phyloP scores from a whole-genome alignment of 805 yeast species.

The Ogataea trehalophila region DNA sequence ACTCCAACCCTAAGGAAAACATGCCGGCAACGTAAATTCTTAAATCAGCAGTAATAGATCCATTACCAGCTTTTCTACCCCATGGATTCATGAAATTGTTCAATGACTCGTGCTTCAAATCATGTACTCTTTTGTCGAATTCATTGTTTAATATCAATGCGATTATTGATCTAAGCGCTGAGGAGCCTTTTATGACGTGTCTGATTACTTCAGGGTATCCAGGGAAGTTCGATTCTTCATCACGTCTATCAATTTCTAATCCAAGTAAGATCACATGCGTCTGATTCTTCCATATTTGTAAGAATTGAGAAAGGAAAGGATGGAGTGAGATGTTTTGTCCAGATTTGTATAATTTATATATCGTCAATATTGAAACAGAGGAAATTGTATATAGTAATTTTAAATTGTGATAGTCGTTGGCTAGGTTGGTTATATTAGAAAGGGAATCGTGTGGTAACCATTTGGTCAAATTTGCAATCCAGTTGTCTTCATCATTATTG shows the following conservation, averaged over 20 bases:
- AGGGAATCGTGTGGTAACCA: constrained; percentile 36
- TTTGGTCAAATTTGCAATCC: constrained; percentile 27
- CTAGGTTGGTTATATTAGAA: constrained; percentile 16
- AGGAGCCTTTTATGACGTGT: constrained; percentile 53
- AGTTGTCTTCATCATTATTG: constrained; percentile 35
- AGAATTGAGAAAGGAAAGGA: constrained; percentile 56
- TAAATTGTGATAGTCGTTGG: constrained; percentile 32
- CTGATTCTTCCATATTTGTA: constrained; percentile 62
- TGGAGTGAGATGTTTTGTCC: constrained; percentile 43
- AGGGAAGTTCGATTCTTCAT: constrained; percentile 37
- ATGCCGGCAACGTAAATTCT: constrained; percentile 54
- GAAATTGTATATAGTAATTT: constrained; percentile 42
- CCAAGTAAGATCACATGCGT: constrained; percentile 57
- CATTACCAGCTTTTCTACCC: constrained; percentile 56
- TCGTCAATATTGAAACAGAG: constrained; percentile 38
- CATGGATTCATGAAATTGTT: constrained; percentile 61
- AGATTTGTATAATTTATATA: constrained; percentile 37
- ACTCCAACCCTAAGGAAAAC: constrained; percentile 41
- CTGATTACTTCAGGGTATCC: constrained; percentile 43
- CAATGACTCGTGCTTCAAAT: constrained; percentile 54
- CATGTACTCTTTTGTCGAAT: constrained; percentile 41
- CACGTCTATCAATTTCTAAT: constrained; percentile 51
- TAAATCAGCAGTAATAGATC: constrained; percentile 55
- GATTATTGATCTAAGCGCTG: constrained; percentile 56
- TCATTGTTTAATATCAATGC: constrained; percentile 57